Base-by-base conservation (phyloP, 352 stramenopile genomes). In the Phytophthora constricta region DNA sequence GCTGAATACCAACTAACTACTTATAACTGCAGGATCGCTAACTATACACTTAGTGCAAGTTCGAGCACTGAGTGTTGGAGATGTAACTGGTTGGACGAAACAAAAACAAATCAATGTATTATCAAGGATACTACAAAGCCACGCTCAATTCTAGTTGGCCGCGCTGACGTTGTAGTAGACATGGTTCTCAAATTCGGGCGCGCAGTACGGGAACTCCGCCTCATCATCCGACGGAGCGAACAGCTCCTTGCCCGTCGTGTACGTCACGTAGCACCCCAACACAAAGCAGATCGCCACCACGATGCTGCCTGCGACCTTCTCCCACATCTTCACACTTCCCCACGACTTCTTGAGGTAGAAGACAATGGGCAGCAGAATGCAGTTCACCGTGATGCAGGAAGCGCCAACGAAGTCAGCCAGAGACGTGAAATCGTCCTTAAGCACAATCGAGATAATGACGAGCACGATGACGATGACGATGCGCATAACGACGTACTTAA, bases 231-330 rank as follows among this genome's bases (percentile, higher is more conserved):
- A 23, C 13, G 72, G 68, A 34, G 57, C 62, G 49, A 77, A 75
- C 17, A 79, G 62, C 17, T 54, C 59, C 58, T 72, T 65, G 50
- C 70, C 70, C 9, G 60, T 74, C 51, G 59, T 74, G 64, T 68
- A 68, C 26, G 65, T 72, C 22, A 79, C 71, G 48, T 80, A 83
- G 37, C 61, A 62, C 33, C 69, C 74, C 16, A 82, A 62, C 25
- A 53, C 56, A 9, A 56, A 59, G 41, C 68, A 78, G 13, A 78
- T 49, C 8, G 68, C 33, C 23, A 77, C 7, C 42, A 72, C 60
- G 20, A 51, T 11, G 13, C 3, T 34, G 23, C 62, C 11, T 23
- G 51, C 54, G 51, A 79, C 74, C 57, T 77, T 69, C 62, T 80
- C 66, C 14, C 59, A 54, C 50, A 55, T 57, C 41, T 22, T 43